A percentile compares a stretch with the other conserved stretches of the same genome.
These are phyloP conservation scores for Cryphonectria parasitica DNA, from an alignment of 2,329 filamentous ascomycete genomes.

Conservation along the genomic window DNA sequence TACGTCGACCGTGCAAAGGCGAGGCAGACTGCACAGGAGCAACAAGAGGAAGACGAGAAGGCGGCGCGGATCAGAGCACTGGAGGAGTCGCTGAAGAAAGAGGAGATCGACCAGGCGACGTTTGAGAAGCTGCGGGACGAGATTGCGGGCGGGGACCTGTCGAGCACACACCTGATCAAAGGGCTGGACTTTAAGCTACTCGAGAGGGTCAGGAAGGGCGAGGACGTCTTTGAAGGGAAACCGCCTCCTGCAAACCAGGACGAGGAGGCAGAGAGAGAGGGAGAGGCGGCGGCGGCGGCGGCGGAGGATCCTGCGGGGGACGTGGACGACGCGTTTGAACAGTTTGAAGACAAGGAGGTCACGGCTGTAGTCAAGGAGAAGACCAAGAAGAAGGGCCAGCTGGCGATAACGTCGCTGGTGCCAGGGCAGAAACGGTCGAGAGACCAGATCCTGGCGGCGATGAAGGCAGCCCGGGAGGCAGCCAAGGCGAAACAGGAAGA, in stretches of 20 bases:
- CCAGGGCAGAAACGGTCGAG: conserved; percentile 65
- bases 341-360: conserved; percentile 59
- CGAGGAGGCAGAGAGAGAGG: conserved; percentile 49
- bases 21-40: conserved; percentile 53
- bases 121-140: conserved; percentile 77
- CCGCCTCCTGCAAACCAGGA: conserved; percentile 35
- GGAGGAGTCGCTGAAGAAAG: conserved; percentile 80
- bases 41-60: conserved; percentile 53
- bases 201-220: conserved; percentile 69
- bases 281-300: conserved; percentile 35
- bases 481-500: conserved; percentile 56
- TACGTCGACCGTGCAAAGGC: conserved; percentile 82
- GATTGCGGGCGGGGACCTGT: conserved; percentile 80
- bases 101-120: conserved; percentile 78
- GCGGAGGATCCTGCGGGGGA: conserved; percentile 63
- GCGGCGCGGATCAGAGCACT: conserved; percentile 74
- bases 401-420: conserved; percentile 56
- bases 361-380: conserved; percentile 56
- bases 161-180: conserved; percentile 86
- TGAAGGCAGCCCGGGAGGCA: conserved; percentile 65
- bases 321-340: conserved; percentile 69
- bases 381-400: conserved; percentile 62
- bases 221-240: conserved; percentile 61
- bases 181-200: conserved; percentile 85
- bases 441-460: conserved; percentile 68